Evolutionary conservation across 257 asterid species (phyloP).

Genomic region (Rehmannia glutinosa): DNA sequence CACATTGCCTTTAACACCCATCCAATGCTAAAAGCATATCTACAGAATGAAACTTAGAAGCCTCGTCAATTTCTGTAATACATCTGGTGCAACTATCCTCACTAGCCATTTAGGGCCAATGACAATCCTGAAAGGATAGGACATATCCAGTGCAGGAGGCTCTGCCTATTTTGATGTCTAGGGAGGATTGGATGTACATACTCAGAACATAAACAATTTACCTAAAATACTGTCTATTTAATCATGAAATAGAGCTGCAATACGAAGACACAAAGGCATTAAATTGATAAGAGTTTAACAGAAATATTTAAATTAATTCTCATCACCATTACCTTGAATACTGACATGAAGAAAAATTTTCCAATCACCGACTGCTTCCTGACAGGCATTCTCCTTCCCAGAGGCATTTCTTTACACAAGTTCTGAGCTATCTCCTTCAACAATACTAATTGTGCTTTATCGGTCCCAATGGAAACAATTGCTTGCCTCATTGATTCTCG

Average conservation of each 20-base stretch:
- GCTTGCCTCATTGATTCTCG: conserved; percentile 98
- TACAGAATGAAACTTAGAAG: background rate
- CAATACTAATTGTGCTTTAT: conserved; percentile 79
- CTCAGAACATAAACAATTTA: background rate
- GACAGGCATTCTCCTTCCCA: conserved; percentile 39
- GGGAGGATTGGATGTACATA: background rate
- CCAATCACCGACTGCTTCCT: conserved; percentile 46
- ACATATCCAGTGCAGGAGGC: background rate
- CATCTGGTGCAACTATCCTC: background rate
- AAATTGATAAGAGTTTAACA: background rate
- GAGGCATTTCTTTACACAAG: conserved; percentile 69
- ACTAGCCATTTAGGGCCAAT: background rate
- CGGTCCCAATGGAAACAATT: conserved; percentile 75
- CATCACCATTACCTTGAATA: conserved; percentile 65
- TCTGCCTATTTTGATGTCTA: conserved; percentile 4
- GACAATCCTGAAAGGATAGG: background rate
- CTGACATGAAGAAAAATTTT: conserved; percentile 47
- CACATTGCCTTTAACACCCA: background rate
- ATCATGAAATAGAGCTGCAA: background rate
- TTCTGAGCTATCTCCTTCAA: conserved; percentile 94
- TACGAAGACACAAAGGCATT: background rate
- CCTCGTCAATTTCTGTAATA: background rate
- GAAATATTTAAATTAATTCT: background rate
- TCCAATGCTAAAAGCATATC: background rate
- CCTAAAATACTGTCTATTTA: background rate